Conservation (phyloP, 2,329 filamentous ascomycete species). For the Raffaelea arxii region DNA sequence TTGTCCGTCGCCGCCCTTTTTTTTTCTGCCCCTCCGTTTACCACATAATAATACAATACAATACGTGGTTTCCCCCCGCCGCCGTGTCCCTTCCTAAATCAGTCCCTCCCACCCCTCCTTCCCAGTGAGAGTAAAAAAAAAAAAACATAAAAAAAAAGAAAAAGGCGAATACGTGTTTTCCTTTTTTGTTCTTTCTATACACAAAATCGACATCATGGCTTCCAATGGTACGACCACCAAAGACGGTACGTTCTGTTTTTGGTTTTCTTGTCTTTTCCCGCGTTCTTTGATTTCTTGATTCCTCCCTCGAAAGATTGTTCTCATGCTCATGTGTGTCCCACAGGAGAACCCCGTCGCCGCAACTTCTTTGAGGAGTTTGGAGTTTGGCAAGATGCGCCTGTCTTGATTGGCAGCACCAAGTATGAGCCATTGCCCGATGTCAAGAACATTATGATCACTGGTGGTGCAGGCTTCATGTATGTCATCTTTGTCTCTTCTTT, state of each 20-base stretch:
- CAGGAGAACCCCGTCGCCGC: slow-evolving; percentile 14
- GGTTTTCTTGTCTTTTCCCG: background rate
- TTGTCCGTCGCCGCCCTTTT: background rate
- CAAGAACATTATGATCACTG: slow-evolving; percentile 75
- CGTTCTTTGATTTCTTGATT: background rate
- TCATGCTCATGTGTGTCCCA: background rate
- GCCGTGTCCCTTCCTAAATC: too few species aligned
- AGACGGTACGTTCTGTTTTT: too few species aligned
- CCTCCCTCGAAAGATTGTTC: background rate
- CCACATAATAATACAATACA: background rate
- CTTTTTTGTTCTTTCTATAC: background rate
- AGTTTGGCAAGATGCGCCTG: slow-evolving; percentile 61
- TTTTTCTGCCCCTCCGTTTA: background rate
- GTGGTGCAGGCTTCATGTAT: slow-evolving; percentile 79
- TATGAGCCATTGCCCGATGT: slow-evolving; percentile 60
- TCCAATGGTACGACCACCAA: too few species aligned
- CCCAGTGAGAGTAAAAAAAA: too few species aligned
- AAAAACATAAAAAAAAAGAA: too few species aligned
- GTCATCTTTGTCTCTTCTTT: slow-evolving; percentile 18
- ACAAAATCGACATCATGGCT: too few species aligned
- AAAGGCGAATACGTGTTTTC: background rate
- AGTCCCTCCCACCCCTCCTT: too few species aligned
- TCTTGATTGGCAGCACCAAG: slow-evolving; percentile 59
- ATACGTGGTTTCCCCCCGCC: background rate
- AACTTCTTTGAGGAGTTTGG: slow-evolving; percentile 49